Evolutionary conservation across 495 filamentous ascomycete species (phyloP).

Genomic region (Penicilliopsis zonata): DNA sequence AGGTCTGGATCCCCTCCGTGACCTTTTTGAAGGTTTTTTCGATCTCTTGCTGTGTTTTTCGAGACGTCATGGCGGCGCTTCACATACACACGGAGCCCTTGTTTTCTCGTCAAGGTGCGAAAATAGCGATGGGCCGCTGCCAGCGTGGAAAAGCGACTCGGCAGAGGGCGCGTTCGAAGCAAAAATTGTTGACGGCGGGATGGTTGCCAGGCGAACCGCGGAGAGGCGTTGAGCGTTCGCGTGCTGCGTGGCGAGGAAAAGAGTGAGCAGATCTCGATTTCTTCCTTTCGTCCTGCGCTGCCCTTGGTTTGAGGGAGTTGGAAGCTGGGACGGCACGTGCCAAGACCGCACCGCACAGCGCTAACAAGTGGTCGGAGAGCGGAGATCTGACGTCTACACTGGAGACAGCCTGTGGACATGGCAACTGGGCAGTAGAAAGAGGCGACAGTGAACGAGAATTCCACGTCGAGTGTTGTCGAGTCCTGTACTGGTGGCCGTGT

Average conservation of each 20-base stretch:
- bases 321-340: not conserved
- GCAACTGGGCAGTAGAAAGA: no score
- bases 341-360: no score
- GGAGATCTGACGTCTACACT: no score
- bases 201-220: not conserved
- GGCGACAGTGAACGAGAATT: no score
- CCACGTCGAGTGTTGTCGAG: no score
- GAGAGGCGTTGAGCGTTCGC: not conserved
- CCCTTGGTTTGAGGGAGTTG: not conserved
- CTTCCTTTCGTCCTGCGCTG: not conserved
- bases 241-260: not conserved
- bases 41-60: slow-evolving; percentile 93
- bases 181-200: not conserved
- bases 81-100: slow-evolving; percentile 9
- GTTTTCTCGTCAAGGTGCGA: not conserved
- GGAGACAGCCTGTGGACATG: no score
- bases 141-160: not conserved
- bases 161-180: not conserved
- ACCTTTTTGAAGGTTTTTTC: slow-evolving; percentile 99
- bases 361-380: no score
- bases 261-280: not conserved
- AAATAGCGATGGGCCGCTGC: not conserved
- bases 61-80: slow-evolving; percentile 81
- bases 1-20: slow-evolving; percentile 78
- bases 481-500: no score